A percentile compares a stretch with the other conserved stretches of the same genome.
Evolutionary conservation across 257 asterid genomes (phyloP).

Genomic region (Rhazya stricta): DNA sequence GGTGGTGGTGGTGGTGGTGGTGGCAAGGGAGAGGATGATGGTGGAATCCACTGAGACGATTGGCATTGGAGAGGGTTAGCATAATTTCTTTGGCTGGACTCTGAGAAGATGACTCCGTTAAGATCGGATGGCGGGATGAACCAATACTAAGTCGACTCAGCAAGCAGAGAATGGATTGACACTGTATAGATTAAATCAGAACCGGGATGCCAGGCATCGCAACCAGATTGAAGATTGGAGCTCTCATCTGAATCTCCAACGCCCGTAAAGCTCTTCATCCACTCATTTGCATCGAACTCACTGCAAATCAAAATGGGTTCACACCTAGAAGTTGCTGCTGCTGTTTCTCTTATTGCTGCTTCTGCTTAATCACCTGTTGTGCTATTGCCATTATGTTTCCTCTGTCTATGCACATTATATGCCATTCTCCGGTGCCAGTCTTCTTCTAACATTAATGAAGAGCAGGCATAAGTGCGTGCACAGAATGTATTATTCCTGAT

Average conservation of each 20-base stretch:
- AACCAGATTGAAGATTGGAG: slow-evolving; percentile 50
- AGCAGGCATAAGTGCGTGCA: slow-evolving; percentile 8
- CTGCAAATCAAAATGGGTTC: slow-evolving; percentile 56
- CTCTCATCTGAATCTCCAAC: slow-evolving; percentile 75
- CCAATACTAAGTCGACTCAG: slow-evolving; percentile 32
- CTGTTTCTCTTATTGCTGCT: slow-evolving; percentile 84
- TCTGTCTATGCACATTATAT: slow-evolving; percentile 88
- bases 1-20: too few relatives aligned
- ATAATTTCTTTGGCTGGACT: slow-evolving; percentile 26
- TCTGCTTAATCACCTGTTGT: slow-evolving; percentile 88
- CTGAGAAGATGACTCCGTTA: slow-evolving; percentile 52
- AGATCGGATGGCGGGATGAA: slow-evolving; percentile 62
- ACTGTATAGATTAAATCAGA: slow-evolving; percentile 41
- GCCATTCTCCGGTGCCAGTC: slow-evolving; percentile 54
- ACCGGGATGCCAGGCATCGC: slow-evolving; percentile 67
- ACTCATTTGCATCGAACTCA: slow-evolving; percentile 95
- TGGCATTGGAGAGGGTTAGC: slow-evolving; percentile 17
- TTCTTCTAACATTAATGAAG: slow-evolving; percentile 4
- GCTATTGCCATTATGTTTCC: slow-evolving; percentile 99
- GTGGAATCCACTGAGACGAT: slow-evolving; percentile 36
- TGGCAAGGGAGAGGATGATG: slow-evolving; percentile 22
- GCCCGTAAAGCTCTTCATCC: slow-evolving; percentile 93
- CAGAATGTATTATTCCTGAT: too few relatives aligned
- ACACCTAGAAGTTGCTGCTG: slow-evolving; percentile 39
- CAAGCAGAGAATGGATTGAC: slow-evolving; percentile 54